Evolutionary conservation across 352 stramenopile species (phyloP), one percentile per base, ranked within the genome.

Genomic region (Phytopythium vexans): DNA sequence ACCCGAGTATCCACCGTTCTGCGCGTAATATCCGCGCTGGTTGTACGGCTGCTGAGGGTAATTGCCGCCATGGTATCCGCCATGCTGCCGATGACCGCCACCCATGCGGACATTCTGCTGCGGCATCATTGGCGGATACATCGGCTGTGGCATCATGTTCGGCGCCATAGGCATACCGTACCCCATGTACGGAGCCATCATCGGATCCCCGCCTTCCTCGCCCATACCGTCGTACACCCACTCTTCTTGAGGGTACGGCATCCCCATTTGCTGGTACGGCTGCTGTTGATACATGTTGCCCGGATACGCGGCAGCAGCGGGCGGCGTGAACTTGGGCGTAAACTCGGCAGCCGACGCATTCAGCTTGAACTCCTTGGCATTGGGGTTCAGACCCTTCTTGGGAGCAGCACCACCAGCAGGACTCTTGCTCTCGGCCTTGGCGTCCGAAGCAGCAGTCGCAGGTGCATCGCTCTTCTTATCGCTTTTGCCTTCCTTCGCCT

Each of bases 321-420:
- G 54, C 5, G 61, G 56, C 2, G 55, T 34, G 37, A 90, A 86
- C 49, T 66, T 86, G 14, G 86, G 86, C 36, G 81, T 92, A 53
- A 95, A 95, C 40, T 59, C 59, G 6, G 65, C 54, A 14, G 86
- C 86, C 3, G 68, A 54, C 8, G 80, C 80, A 40, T 66, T 94
- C 34, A 92, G 67, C 63, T 92, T 93, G 62, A 93, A 95, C 57
- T 95, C 86, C 68, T 92, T 93, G 3, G 83, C 83, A 33, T 92
- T 88, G 37, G 82, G 77, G 54, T 95, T 95, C 54, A 95, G 68
- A 21, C 48, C 58, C 63, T 89, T 92, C 62, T 89, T 93, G 31
- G 63, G 47, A 39, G 69, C 48, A 36, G 66, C 55, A 21, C 49
- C 44, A 9, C 21, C 21, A 27, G 21, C 21, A 27, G 21, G 21